A percentile compares a stretch with the other conserved stretches of the same genome.
These are phyloP conservation scores for Aspergillus hancockii DNA, from an alignment of 495 filamentous ascomycete genomes.

Conservation along the genomic window DNA sequence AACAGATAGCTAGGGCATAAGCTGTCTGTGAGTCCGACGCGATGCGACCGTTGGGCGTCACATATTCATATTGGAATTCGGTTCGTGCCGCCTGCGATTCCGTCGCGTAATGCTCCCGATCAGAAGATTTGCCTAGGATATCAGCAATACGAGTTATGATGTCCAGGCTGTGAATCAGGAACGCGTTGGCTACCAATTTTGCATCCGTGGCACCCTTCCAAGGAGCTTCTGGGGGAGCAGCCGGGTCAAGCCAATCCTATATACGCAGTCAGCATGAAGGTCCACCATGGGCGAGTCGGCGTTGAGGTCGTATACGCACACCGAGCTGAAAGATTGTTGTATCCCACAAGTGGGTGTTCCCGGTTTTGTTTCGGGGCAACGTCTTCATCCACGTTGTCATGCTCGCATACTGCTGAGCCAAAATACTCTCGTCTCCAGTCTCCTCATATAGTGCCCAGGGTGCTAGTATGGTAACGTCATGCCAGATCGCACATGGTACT, in stretches of 20 bases:
- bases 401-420: background rate
- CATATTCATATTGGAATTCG: conserved; percentile 45
- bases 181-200: conserved; percentile 51
- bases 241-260: conserved; percentile 58
- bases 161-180: conserved; percentile 49
- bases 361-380: background rate
- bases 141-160: conserved; percentile 26
- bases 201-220: conserved; percentile 42
- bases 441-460: background rate
- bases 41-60: conserved; percentile 38
- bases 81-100: conserved; percentile 22
- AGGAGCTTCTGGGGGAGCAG: conserved; percentile 45
- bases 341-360: background rate
- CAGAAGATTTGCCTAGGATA: conserved; percentile 28
- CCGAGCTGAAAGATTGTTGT: conserved; percentile 2
- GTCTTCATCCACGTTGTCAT: background rate
- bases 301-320: no score
- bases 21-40: conserved; percentile 52
- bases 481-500: background rate
- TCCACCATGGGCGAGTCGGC: no score
- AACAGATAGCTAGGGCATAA: conserved; percentile 44
- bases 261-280: conserved; percentile 1
- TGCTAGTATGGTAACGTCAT: background rate
- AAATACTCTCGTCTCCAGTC: background rate
- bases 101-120: conserved; percentile 24